phyloP scores from a whole-genome alignment of 805 yeast species.

The Starmerella bombicola region DNA sequence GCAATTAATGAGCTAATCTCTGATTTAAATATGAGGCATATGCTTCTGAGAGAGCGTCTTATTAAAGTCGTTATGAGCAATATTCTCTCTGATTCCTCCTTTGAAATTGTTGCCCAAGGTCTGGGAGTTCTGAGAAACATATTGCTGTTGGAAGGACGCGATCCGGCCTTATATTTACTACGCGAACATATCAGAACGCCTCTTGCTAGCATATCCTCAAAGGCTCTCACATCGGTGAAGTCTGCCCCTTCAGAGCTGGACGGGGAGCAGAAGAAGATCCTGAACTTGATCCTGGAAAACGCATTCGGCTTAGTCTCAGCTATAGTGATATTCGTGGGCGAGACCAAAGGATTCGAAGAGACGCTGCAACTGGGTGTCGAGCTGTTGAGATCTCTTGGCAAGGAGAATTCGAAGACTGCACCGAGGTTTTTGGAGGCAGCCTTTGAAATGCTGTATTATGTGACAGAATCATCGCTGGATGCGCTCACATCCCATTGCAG shows the following conservation, averaged over 20 bases:
- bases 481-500: constrained; percentile 11
- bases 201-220: background rate
- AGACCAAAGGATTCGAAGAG: background rate
- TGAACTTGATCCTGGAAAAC: constrained; percentile 29
- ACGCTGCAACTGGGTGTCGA: background rate
- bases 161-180: constrained; percentile 61
- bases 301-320: constrained; percentile 49
- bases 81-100: constrained; percentile 51
- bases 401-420: background rate
- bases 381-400: background rate
- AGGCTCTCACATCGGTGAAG: background rate
- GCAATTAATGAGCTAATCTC: constrained; percentile 62
- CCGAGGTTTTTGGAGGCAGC: constrained; percentile 18
- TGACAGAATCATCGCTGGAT: constrained; percentile 25
- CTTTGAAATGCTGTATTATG: constrained; percentile 25
- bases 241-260: background rate
- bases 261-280: background rate
- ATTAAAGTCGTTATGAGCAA: constrained; percentile 52
- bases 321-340: constrained; percentile 1
- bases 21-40: constrained; percentile 48
- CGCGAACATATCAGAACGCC: constrained; percentile 44
- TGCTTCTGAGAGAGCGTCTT: constrained; percentile 59
- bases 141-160: constrained; percentile 79
- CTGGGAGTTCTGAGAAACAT: constrained; percentile 71
- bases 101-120: constrained; percentile 68